These are phyloP conservation scores for Populus pruinosa DNA, from an alignment of 345 rosid genomes.

Conservation along the genomic window DNA sequence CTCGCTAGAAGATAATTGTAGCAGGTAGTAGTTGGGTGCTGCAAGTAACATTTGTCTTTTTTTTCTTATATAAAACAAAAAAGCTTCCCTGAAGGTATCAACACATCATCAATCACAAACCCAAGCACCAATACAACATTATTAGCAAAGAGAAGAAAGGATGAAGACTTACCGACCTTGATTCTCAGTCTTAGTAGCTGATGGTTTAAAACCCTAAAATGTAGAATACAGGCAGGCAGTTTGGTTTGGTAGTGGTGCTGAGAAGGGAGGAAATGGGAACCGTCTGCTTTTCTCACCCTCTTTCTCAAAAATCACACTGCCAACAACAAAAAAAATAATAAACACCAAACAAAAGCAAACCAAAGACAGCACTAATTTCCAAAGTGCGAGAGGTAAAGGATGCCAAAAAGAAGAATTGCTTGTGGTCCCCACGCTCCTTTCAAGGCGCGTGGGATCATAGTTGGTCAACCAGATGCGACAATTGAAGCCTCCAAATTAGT, in stretches of 20 bases:
- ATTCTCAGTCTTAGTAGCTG: background rate
- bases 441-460: slow-evolving; percentile 3
- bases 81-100: background rate
- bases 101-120: background rate
- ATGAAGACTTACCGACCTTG: slow-evolving; percentile 9
- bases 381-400: slow-evolving; percentile 3
- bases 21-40: background rate
- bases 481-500: too few species aligned
- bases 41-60: background rate
- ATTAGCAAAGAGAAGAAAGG: background rate
- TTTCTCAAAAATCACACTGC: background rate
- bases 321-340: background rate
- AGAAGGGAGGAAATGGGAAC: background rate
- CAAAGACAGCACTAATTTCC: background rate
- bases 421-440: background rate
- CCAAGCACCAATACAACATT: background rate
- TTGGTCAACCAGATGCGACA: slow-evolving; percentile 18
- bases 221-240: too few species aligned
- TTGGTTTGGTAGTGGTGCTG: background rate
- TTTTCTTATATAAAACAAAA: background rate
- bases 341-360: background rate
- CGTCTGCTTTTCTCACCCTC: background rate
- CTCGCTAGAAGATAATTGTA: background rate
- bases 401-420: slow-evolving; percentile 23
- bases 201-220: too few species aligned